Conservation (phyloP, 352 stramenopile species). For the Elongisporangium prolatum region DNA sequence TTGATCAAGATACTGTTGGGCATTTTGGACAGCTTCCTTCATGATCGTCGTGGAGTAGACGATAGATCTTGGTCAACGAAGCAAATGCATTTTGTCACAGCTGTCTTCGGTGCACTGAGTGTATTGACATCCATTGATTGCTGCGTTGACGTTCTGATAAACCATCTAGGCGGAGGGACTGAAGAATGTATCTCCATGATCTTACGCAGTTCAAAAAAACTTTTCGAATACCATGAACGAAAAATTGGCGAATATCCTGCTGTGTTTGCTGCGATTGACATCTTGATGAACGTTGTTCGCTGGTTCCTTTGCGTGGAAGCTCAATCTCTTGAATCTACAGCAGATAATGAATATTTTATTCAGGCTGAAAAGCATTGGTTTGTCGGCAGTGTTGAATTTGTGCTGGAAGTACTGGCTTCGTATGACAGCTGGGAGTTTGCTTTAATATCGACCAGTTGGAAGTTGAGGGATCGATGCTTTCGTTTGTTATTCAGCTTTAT, state of each 20-base stretch:
- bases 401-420: constrained; percentile 47
- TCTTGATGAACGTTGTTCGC: constrained; percentile 50
- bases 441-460: constrained; percentile 26
- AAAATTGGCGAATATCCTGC: constrained; percentile 39
- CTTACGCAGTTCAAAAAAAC: constrained; percentile 45
- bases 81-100: constrained; percentile 41
- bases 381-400: constrained; percentile 46
- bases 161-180: constrained; percentile 31
- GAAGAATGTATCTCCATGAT: constrained; percentile 58
- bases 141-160: constrained; percentile 40
- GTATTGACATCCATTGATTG: constrained; percentile 25
- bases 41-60: constrained; percentile 18
- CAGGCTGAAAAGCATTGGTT: constrained; percentile 25
- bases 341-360: neutral
- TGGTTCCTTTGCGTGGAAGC: constrained; percentile 58
- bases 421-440: constrained; percentile 67
- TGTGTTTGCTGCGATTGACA: constrained; percentile 42
- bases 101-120: constrained; percentile 36
- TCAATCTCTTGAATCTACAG: neutral
- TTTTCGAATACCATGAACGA: constrained; percentile 63
- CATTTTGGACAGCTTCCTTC: constrained; percentile 53
- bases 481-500: constrained; percentile 45
- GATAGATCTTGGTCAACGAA: constrained; percentile 20
- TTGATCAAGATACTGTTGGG: constrained; percentile 44
- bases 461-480: constrained; percentile 47